phyloP scores from a whole-genome alignment of 2,329 filamentous ascomycete genomes.

The Aspergillus quadrilineatus region DNA sequence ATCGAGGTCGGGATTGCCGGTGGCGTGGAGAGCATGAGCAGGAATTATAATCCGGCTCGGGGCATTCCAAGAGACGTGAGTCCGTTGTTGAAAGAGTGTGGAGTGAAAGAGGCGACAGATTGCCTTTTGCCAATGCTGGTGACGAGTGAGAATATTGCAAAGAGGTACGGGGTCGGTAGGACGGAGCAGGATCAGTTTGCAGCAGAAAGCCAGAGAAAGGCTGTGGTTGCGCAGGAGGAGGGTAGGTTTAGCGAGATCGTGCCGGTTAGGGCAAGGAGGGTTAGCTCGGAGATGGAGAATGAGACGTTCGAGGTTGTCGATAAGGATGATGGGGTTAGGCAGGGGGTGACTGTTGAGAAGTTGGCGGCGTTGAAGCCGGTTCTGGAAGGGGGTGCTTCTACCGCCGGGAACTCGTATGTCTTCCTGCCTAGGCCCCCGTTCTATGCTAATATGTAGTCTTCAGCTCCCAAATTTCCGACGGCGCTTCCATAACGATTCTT shows the following conservation, averaged over 20 bases:
- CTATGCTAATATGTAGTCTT: not conserved
- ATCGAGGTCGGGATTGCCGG: constrained; percentile 86
- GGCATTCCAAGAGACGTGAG: constrained; percentile 28
- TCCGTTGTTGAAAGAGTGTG: constrained; percentile 20
- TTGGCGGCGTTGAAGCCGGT: constrained; percentile 79
- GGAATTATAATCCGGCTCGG: constrained; percentile 24
- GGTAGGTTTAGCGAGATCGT: constrained; percentile 88
- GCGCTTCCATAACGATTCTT: constrained; percentile 74
- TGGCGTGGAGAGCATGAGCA: constrained; percentile 82
- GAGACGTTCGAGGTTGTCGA: constrained; percentile 60
- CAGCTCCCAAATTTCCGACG: constrained; percentile 34
- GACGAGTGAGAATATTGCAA: constrained; percentile 89
- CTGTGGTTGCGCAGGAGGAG: constrained; percentile 80
- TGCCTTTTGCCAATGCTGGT: constrained; percentile 92
- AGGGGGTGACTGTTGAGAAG: constrained; percentile 77
- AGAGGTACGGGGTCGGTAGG: constrained; percentile 77
- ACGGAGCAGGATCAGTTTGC: constrained; percentile 79
- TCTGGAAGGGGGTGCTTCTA: constrained; percentile 79
- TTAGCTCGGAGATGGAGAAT: constrained; percentile 70
- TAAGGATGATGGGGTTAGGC: constrained; percentile 79
- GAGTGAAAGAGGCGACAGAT: constrained; percentile 66
- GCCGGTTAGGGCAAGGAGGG: constrained; percentile 77
- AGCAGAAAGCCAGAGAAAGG: constrained; percentile 77
- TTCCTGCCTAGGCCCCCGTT: not conserved
- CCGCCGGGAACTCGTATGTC: constrained; percentile 59